Percentiles rank a stretch among this genome's conserved stretches.
These are phyloP conservation scores for Phytophthora syringae DNA, from an alignment of 352 stramenopile species.

Conservation along the genomic window DNA sequence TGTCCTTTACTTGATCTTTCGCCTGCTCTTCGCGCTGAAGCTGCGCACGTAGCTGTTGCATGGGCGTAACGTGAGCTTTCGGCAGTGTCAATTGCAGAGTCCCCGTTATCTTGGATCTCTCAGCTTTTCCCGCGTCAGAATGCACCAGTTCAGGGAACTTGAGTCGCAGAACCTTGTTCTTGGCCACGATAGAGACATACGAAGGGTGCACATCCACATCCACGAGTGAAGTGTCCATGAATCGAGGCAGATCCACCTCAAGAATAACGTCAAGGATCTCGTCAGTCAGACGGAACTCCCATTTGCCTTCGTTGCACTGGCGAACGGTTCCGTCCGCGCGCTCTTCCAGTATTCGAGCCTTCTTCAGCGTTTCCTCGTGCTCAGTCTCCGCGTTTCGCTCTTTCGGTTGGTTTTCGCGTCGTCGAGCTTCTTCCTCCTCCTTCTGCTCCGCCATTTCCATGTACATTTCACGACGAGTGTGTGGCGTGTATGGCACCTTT, in stretches of 20 bases:
- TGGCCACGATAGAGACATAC: conserved; percentile 94
- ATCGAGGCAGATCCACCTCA: conserved; percentile 84
- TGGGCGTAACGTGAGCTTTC: conserved; percentile 52
- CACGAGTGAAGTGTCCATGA: conserved; percentile 93
- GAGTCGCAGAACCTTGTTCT: conserved; percentile 89
- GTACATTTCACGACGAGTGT: conserved; percentile 87
- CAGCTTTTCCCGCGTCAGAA: conserved; percentile 57
- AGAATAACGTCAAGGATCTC: conserved; percentile 71
- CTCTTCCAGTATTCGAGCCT: conserved; percentile 43
- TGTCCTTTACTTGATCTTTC: too few relatives aligned
- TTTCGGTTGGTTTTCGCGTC: conserved; percentile 79
- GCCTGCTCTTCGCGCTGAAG: conserved; percentile 43
- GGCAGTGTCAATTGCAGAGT: conserved; percentile 60
- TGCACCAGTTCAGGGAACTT: conserved; percentile 68
- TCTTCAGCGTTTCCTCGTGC: conserved; percentile 67
- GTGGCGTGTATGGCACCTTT: conserved; percentile 73
- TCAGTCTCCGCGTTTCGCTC: conserved; percentile 90
- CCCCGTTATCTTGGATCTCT: conserved; percentile 60
- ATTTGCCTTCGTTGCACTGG: conserved; percentile 94
- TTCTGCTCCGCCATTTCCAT: conserved; percentile 95
- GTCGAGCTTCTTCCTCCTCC: conserved; percentile 86
- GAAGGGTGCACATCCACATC: conserved; percentile 94
- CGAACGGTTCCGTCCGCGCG: conserved; percentile 43
- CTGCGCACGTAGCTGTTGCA: conserved; percentile 47
- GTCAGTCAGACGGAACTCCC: conserved; percentile 83